Base-by-base conservation (phyloP, 2,329 filamentous ascomycete species). In the Claviceps pusilla region DNA sequence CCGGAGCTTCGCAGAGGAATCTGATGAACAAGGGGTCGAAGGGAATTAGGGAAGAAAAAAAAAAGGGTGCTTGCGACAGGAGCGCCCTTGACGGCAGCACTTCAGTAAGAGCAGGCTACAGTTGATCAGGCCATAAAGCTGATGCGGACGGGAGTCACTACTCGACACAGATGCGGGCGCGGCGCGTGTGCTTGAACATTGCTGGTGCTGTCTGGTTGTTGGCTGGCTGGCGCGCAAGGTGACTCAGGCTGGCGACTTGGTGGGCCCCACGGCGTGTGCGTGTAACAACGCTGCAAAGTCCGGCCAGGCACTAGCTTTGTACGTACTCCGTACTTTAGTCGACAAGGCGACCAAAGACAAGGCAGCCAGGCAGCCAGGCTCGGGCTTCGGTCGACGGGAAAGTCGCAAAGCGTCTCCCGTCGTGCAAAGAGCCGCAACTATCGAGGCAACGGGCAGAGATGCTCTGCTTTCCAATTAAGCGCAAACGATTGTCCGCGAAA, bases 181-280 rank as follows among this genome's bases (percentile, higher is more conserved):
- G 33, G 14, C 28, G 49, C 39, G 39, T 31, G 39, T 51, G 28
- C 39, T 33, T 10, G 37, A 51, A 33, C n/a, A n/a, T n/a, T n/a
- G 28, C 24, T 51, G 39, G 33, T 19, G 49, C 19, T 19, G 19
- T 19, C 39, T 28, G 39, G 39, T 33, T 41, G 42, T 52, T 29
- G 19, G 51, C 39, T 47, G 43, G 51, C 51, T 33, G 39, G 43
- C 24, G 33, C 42, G 51, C 42, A 52, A 12, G 24, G 51, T 53
- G 35, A 53, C 35, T 53, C 46, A 48, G 45, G 2, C 51, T 48
- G 43, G 51, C 37, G 51, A 10, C 51, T 31, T 33, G 45, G 51
- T 42, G 33, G 52, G 52, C 47, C 46, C 52, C 39, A 28, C 47
- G 52, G 47, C 29, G 37, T 50, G 52, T 53, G n/a, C 10, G 24